phyloP scores from a whole-genome alignment of 2,329 filamentous ascomycete species.

The Aaosphaeria pasadenensis region DNA sequence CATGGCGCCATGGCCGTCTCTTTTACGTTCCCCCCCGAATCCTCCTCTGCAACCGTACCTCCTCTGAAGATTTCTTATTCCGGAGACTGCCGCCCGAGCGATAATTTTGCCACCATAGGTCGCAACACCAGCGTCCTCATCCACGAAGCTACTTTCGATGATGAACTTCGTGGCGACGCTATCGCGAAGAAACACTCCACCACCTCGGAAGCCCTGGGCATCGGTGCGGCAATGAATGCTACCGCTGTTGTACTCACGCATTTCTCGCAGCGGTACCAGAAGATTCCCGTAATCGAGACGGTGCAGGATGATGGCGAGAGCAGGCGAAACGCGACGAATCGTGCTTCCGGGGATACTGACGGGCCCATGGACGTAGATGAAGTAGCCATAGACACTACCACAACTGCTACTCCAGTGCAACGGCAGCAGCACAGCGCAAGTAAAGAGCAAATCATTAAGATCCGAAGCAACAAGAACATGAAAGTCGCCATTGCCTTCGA shows the following conservation, averaged over 20 bases:
- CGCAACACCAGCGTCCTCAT: slow-evolving; percentile 76
- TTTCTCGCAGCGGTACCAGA: slow-evolving; percentile 91
- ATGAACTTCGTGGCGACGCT: slow-evolving; percentile 76
- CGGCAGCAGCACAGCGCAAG: neutral
- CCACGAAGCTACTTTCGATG: slow-evolving; percentile 95
- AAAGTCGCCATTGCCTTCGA: slow-evolving; percentile 74
- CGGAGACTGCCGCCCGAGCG: slow-evolving; percentile 78
- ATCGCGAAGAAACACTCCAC: slow-evolving; percentile 87
- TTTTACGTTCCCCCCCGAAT: slow-evolving; percentile 63
- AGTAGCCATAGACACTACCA: slow-evolving; percentile 9
- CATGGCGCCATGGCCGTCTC: slow-evolving; percentile 71
- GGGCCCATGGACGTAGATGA: neutral
- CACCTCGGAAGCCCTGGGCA: slow-evolving; percentile 75
- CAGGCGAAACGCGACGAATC: slow-evolving; percentile 2
- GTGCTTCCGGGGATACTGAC: neutral
- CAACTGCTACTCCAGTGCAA: neutral
- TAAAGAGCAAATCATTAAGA: slow-evolving; percentile 32
- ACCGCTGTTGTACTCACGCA: slow-evolving; percentile 83
- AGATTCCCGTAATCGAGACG: slow-evolving; percentile 56
- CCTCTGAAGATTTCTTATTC: slow-evolving; percentile 85
- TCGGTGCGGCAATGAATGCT: slow-evolving; percentile 77
- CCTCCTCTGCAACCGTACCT: slow-evolving; percentile 1
- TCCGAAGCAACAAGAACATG: slow-evolving; percentile 48
- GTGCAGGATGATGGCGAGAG: slow-evolving; percentile 24
- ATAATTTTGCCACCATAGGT: slow-evolving; percentile 68